These are phyloP conservation scores for Nemania diffusa DNA, from an alignment of 2,329 filamentous ascomycete genomes.

Conservation along the genomic window DNA sequence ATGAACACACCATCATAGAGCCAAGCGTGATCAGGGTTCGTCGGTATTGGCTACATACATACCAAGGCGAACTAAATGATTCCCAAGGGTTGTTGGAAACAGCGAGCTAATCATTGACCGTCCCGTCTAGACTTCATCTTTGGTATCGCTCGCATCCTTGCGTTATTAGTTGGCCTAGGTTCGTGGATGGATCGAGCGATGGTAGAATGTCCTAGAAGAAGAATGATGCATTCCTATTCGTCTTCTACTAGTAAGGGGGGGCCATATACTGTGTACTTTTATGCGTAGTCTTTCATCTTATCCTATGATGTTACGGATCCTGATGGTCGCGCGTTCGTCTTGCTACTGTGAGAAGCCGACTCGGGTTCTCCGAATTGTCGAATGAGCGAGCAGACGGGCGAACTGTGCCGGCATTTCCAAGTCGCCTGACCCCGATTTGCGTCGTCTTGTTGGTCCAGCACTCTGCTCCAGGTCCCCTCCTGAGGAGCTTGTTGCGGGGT, in stretches of 20 bases:
- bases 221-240: slow-evolving; percentile 24
- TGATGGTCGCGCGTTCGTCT: slow-evolving; percentile 22
- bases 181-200: slow-evolving; percentile 11
- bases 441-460: slow-evolving; percentile 30
- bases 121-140: slow-evolving; percentile 11
- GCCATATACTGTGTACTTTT: slow-evolving; percentile 28
- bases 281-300: slow-evolving; percentile 1
- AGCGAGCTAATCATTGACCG: slow-evolving; percentile 25
- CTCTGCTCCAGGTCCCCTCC: slow-evolving; percentile 19
- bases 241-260: neutral
- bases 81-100: slow-evolving; percentile 17
- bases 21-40: slow-evolving; percentile 14
- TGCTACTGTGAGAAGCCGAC: slow-evolving; percentile 9
- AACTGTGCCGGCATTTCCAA: slow-evolving; percentile 27
- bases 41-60: slow-evolving; percentile 17
- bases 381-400: slow-evolving; percentile 20
- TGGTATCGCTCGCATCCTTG: slow-evolving; percentile 20
- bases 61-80: slow-evolving; percentile 5
- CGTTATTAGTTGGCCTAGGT: slow-evolving; percentile 13
- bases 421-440: slow-evolving; percentile 32
- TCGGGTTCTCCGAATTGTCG: slow-evolving; percentile 29
- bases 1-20: slow-evolving; percentile 21
- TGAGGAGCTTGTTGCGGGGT: slow-evolving; percentile 36
- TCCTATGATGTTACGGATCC: slow-evolving; percentile 21
- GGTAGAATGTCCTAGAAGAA: slow-evolving; percentile 21